Evolutionary conservation across 1,284 basidiomycete species (phyloP).

Genomic region (Cryptococcus amylolentus): DNA sequence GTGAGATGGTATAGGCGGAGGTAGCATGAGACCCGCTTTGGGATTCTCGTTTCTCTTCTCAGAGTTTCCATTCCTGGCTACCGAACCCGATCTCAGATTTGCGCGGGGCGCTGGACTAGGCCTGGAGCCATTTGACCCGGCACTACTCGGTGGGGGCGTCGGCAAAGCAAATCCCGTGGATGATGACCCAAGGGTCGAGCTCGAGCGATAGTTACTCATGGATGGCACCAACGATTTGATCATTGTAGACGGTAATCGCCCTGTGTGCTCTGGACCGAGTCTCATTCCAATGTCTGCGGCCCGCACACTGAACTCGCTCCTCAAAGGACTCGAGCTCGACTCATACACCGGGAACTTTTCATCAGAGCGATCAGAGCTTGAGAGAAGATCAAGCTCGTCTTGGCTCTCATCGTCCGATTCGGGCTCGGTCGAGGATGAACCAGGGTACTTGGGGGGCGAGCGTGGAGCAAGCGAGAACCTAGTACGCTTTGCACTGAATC

Average conservation of each 20-base stretch:
- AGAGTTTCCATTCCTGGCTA: too few species aligned
- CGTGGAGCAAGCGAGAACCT: conserved; percentile 22
- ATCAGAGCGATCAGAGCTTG: neutral
- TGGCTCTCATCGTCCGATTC: conserved; percentile 10
- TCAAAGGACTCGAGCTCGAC: conserved; percentile 8
- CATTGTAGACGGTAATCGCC: conserved; percentile 18
- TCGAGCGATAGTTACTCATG: neutral
- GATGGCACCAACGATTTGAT: conserved; percentile 15
- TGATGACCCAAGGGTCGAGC: conserved; percentile 13
- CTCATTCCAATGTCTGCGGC: conserved; percentile 24
- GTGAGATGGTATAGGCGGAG: conserved; percentile 24
- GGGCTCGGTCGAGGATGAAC: conserved; percentile 5
- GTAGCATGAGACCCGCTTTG: conserved; percentile 24
- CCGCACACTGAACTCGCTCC: conserved; percentile 20
- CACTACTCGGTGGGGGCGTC: conserved; percentile 21
- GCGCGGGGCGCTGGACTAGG: neutral
- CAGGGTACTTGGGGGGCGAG: conserved; percentile 5
- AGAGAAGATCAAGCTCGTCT: conserved; percentile 5
- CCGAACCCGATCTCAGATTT: too few species aligned
- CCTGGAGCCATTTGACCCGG: conserved; percentile 3
- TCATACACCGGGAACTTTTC: neutral
- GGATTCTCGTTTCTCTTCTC: neutral
- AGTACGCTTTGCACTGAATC: conserved; percentile 15
- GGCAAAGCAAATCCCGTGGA: conserved; percentile 12
- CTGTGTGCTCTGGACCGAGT: conserved; percentile 24